Base-by-base conservation (phyloP, 192 early-diverging fungal species). In the Entomortierella parvispora region DNA sequence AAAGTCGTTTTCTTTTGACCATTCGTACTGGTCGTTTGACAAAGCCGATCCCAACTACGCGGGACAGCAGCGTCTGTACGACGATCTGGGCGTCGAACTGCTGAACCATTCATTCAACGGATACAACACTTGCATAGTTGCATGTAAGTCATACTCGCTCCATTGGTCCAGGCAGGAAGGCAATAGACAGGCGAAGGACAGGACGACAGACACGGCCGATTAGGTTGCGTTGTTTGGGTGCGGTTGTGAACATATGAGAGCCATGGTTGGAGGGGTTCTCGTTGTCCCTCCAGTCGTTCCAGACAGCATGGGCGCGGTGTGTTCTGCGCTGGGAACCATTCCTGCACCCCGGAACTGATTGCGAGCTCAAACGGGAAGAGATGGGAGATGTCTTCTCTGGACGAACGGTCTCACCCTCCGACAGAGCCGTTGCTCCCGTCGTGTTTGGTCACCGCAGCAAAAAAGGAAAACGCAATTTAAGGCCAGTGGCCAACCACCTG, bases 111-210 rank as follows among this genome's bases (percentile, higher is more conserved):
- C 95, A 3, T 90, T 98, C 52, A 85, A 85, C 18, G 96, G 96
- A 26, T 98, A 95, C 81, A 95, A 98, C 78, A 91, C 89, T 45
- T 96, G 95, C 81, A 90, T 98, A 43, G 96, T 98, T 79, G 96
- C 96, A 15, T 98, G 87, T 90, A 88, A 83, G 85, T 72, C 31
- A 48, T 23, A 48, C 31, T 47, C 18, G 65, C 45, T 25, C 12
- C 37, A 15, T 49, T 68, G 3, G 25, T 52, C 54, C 34, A 14
- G 17, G 18, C 18, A 56, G 9, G 32, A 11, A 12, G 51, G 1
- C 18, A 10, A n/a, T 1, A 8, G 33, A 18, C 5, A 18, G 31
- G 31, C 18, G 22, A 56, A 23, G 10, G 33, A 34, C n/a, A n/a
- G n/a, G n/a, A n/a, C n/a, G n/a, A 32, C 18, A 32, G 34, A 56